Evolutionary conservation across 805 yeast genomes (phyloP).

Genomic region (Danielozyma ontarioensis): DNA sequence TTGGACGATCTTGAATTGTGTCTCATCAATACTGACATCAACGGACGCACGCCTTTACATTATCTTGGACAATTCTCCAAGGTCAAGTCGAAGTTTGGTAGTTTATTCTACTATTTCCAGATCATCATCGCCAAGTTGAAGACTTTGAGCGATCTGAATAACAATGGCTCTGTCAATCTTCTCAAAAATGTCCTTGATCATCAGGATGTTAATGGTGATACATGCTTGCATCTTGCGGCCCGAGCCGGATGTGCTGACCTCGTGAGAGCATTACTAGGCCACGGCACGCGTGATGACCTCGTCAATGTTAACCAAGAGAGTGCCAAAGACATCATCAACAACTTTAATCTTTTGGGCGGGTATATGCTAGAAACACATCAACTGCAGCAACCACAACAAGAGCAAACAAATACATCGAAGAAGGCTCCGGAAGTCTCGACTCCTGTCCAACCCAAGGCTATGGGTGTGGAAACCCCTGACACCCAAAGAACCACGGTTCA

Average conservation of each 20-base stretch:
- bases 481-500: constrained; percentile 15
- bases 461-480: constrained; percentile 11
- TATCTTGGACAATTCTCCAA: constrained; percentile 72
- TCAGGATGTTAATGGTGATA: constrained; percentile 78
- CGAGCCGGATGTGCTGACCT: constrained; percentile 63
- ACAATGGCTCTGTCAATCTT: constrained; percentile 43
- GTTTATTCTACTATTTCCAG: constrained; percentile 81
- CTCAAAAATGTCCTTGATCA: constrained; percentile 62
- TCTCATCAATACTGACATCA: constrained; percentile 69
- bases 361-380: neutral
- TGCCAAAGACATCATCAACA: constrained; percentile 37
- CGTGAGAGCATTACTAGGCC: constrained; percentile 74
- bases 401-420: constrained; percentile 2
- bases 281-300: constrained; percentile 69
- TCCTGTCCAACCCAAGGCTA: constrained; percentile 18
- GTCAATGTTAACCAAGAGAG: constrained; percentile 40
- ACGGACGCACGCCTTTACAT: constrained; percentile 76
- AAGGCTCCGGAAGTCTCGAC: constrained; percentile 15
- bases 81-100: constrained; percentile 62
- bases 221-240: constrained; percentile 77
- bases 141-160: constrained; percentile 29
- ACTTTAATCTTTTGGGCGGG: constrained; percentile 27
- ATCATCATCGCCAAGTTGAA: constrained; percentile 68
- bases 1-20: constrained; percentile 73
- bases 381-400: constrained; percentile 3